Evolutionary conservation across 257 asterid species (phyloP).

Genomic region (Datura wrightii): DNA sequence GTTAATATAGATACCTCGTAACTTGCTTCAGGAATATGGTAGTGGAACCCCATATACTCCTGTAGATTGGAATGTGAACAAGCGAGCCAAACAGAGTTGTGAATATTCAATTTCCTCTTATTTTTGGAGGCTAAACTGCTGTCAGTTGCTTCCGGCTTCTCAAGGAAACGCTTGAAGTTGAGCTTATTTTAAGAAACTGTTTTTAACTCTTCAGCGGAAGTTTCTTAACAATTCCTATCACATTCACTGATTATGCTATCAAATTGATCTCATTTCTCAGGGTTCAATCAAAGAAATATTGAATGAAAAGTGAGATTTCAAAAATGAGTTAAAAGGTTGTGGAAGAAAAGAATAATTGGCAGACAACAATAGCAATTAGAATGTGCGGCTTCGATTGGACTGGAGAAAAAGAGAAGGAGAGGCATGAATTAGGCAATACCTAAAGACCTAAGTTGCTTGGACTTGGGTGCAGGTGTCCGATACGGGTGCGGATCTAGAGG

Average conservation of each 20-base stretch:
- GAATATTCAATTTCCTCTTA: constrained; percentile 6
- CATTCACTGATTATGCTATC: neutral
- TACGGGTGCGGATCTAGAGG: too few relatives aligned
- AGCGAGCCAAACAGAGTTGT: neutral
- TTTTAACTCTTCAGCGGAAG: neutral
- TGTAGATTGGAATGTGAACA: constrained; percentile 6
- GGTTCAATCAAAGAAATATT: neutral
- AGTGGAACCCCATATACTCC: neutral
- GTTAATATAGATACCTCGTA: neutral
- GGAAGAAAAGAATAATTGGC: constrained; percentile 3
- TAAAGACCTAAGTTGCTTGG: neutral
- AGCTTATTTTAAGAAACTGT: neutral
- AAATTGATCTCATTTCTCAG: neutral
- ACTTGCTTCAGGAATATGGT: constrained; percentile 22
- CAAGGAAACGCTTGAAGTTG: neutral
- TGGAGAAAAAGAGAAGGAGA: neutral
- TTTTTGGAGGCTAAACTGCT: neutral
- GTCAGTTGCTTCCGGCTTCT: neutral
- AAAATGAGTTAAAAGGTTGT: neutral
- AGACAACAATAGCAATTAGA: neutral
- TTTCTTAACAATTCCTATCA: neutral
- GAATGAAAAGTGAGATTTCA: constrained; percentile 1
- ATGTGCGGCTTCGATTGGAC: neutral
- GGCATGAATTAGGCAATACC: neutral
- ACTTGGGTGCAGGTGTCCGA: too few relatives aligned